Conservation (phyloP, 371 early-diverging fungal genomes). For the Coemansia sp. region DNA sequence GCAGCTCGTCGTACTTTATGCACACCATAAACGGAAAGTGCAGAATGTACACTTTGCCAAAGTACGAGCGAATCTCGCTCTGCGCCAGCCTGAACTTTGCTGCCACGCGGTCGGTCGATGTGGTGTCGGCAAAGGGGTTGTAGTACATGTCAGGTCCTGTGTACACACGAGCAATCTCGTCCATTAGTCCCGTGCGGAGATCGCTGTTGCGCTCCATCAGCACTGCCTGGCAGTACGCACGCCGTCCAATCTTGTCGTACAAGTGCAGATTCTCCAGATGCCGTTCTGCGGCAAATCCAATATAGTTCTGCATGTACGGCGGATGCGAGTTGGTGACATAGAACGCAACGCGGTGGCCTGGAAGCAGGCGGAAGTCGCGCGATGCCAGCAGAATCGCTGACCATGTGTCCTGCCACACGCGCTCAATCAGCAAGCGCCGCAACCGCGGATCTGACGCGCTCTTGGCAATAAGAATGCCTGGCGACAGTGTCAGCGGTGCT, state of each 20-base stretch:
- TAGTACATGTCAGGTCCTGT: slow-evolving; percentile 67
- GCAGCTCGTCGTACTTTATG: slow-evolving; percentile 62
- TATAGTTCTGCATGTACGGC: slow-evolving; percentile 61
- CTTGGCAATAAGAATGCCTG: slow-evolving; percentile 47
- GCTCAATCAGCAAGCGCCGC: slow-evolving; percentile 48
- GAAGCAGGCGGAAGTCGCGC: slow-evolving; percentile 57
- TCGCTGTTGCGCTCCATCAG: slow-evolving; percentile 39
- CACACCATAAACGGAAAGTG: slow-evolving; percentile 65
- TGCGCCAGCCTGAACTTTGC: slow-evolving; percentile 18
- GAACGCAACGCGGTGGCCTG: slow-evolving; percentile 52
- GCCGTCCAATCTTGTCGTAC: slow-evolving; percentile 56
- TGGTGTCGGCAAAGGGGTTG: slow-evolving; percentile 46
- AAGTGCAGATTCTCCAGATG: slow-evolving; percentile 63
- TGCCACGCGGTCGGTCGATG: background rate
- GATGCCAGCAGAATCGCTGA: slow-evolving; percentile 58
- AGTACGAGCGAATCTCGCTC: slow-evolving; percentile 55
- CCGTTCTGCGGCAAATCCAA: slow-evolving; percentile 60
- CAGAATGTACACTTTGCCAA: slow-evolving; percentile 59
- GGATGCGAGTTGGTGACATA: slow-evolving; percentile 51
- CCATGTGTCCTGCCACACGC: slow-evolving; percentile 67
- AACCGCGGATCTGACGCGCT: slow-evolving; percentile 43
- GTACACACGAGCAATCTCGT: slow-evolving; percentile 51
- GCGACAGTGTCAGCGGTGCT: slow-evolving; percentile 47
- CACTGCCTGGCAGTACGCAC: slow-evolving; percentile 53
- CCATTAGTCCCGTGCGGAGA: slow-evolving; percentile 27